Base-by-base conservation (phyloP, 2,329 filamentous ascomycete genomes). In the Aplosporella prunicola region DNA sequence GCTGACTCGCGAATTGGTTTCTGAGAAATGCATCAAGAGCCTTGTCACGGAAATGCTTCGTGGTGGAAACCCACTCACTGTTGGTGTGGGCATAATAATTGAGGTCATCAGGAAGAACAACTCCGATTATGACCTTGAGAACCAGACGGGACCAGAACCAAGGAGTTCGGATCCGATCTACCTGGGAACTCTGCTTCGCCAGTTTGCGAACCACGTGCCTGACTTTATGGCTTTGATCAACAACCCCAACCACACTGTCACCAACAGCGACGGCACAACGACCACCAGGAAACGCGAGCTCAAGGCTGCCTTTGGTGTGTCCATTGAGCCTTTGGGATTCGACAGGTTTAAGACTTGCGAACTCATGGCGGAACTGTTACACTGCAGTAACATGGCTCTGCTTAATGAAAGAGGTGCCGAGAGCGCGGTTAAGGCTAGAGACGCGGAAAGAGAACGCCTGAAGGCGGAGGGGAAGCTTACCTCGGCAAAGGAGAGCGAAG, bases 101-200 rank as follows among this genome's bases (percentile, higher is more conserved):
- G 91, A 98, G 62, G 91, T 98, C 30, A 98, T 98, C 56, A 77
- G 91, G 43, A 98, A 98, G 66, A 98, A 98, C 63, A 98, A 98
- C 58, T 96, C 91, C 0, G 91, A 98, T 61, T 98, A 98, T 57
- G 91, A 98, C 50, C 81, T 91, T 1, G 91, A 96, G 49, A 83
- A 88, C 49, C 79, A 88, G 43, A 78, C 82, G 32, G 85, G 87
- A 42, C 77, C 83, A 18, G 83, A 83, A 46, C 76, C 82, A 3
- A 69, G 80, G 38, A 89, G 89, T 0, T 89, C 87, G 35, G 91
- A 98, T 52, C 91, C 91, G 4, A 98, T 98, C 50, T 98, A 96
- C 54, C 74, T 98, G 0, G 91, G 91, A 15, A 91, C 82, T 1
- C 70, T 98, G 5, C 72, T 98, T 23, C 78, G 89, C 32, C 71